A percentile compares a stretch with the other conserved stretches of the same genome.
Conservation (phyloP, 2,329 filamentous ascomycete genomes). For the Ceratocystis cacaofunesta region DNA sequence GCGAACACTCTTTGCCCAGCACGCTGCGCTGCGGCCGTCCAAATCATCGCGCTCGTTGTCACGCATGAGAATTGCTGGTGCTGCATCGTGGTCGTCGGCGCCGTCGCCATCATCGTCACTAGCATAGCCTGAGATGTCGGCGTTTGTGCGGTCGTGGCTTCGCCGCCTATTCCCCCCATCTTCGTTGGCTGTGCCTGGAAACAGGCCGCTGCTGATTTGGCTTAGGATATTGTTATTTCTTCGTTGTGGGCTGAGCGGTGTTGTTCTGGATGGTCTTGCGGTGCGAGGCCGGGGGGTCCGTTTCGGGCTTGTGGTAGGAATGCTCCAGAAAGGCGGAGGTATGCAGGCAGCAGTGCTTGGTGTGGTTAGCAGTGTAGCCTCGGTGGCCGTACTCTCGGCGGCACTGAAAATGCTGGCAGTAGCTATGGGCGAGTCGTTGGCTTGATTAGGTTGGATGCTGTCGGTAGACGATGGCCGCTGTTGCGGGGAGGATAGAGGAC, state of each 20-base stretch:
- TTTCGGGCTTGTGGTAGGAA: slow-evolving; percentile 2
- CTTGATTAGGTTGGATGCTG: background rate
- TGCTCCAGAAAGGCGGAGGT: slow-evolving; percentile 14
- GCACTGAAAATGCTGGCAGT: slow-evolving; percentile 9
- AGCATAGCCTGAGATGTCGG: background rate
- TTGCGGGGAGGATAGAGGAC: background rate
- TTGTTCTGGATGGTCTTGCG: background rate
- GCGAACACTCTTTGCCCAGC: slow-evolving; percentile 50
- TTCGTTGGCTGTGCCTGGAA: background rate
- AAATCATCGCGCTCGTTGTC: slow-evolving; percentile 44
- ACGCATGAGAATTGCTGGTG: slow-evolving; percentile 43
- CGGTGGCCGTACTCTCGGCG: slow-evolving; percentile 12
- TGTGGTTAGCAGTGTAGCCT: slow-evolving; percentile 8
- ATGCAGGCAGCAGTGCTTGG: slow-evolving; percentile 9
- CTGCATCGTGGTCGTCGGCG: slow-evolving; percentile 10
- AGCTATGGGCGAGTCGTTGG: slow-evolving; percentile 2
- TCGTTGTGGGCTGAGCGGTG: background rate
- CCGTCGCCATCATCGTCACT: slow-evolving; percentile 1
- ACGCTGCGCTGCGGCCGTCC: slow-evolving; percentile 39
- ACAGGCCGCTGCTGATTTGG: background rate
- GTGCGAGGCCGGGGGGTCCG: background rate
- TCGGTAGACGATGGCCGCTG: slow-evolving; percentile 6
- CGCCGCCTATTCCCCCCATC: background rate
- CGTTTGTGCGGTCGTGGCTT: background rate
- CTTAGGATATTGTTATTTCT: background rate